Evolutionary conservation across 805 yeast genomes (phyloP).

Genomic region (Candida maesae): DNA sequence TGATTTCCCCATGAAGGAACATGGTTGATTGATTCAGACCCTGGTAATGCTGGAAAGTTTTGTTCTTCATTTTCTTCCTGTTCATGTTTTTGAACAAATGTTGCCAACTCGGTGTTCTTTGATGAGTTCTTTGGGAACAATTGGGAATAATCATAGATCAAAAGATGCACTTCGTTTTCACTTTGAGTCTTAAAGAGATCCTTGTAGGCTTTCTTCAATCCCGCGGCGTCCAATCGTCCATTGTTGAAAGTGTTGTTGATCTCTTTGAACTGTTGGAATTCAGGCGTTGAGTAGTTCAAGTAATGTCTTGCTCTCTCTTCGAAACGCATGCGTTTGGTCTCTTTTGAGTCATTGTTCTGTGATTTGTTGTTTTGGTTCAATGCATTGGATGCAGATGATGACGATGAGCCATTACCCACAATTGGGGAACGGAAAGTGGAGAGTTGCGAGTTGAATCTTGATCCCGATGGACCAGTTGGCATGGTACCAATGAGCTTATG

Average conservation of each 20-base stretch:
- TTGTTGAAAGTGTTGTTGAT: conserved; percentile 46
- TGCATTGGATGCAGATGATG: background rate
- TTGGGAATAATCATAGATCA: conserved; percentile 60
- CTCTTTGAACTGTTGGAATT: conserved; percentile 45
- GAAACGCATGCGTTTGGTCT: conserved; percentile 53
- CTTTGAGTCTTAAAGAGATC: conserved; percentile 40
- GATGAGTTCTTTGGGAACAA: conserved; percentile 45
- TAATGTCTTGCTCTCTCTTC: conserved; percentile 87
- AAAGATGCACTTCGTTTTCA: conserved; percentile 49
- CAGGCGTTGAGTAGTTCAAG: conserved; percentile 47
- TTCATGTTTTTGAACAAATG: conserved; percentile 27
- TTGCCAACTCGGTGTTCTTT: conserved; percentile 37
- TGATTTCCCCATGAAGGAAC: conserved; percentile 18
- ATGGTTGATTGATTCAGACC: too few relatives aligned
- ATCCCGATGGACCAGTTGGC: conserved; percentile 3
- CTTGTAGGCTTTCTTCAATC: conserved; percentile 44
- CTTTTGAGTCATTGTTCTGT: conserved; percentile 36
- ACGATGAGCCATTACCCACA: background rate
- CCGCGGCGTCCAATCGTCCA: conserved; percentile 43
- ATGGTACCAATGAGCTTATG: conserved; percentile 33
- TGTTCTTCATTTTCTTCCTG: conserved; percentile 29
- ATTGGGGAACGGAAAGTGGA: conserved; percentile 46
- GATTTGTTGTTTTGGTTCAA: conserved; percentile 13
- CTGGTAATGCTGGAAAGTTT: conserved; percentile 48
- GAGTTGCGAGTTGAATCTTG: conserved; percentile 51